Evolutionary conservation across 805 yeast genomes (phyloP).

Genomic region (Saturnispora halmiae): DNA sequence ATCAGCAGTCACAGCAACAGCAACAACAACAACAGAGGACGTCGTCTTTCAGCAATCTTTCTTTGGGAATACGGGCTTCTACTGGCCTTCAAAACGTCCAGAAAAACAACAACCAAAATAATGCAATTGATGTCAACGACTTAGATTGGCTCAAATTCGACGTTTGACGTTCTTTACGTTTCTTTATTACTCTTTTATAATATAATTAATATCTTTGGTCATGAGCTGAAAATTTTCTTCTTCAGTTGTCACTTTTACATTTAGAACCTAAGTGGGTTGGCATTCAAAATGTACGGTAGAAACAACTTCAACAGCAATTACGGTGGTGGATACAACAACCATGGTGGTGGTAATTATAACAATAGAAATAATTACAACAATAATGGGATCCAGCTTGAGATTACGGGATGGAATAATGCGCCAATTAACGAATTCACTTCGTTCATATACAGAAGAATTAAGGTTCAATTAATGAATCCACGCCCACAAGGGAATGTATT

Average conservation of each 20-base stretch:
- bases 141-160: slow-evolving; percentile 31
- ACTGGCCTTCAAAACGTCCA: no score
- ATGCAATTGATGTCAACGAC: slow-evolving; percentile 19
- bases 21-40: background rate
- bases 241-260: background rate
- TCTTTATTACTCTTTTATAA: background rate
- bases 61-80: slow-evolving; percentile 16
- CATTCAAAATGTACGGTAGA: slow-evolving; percentile 6
- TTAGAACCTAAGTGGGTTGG: background rate
- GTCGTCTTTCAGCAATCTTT: slow-evolving; percentile 14
- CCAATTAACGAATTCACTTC: slow-evolving; percentile 54
- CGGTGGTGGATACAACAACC: background rate
- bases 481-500: slow-evolving; percentile 43
- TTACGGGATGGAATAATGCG: slow-evolving; percentile 79
- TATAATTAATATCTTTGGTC: background rate
- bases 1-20: slow-evolving; percentile 2
- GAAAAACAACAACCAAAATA: background rate
- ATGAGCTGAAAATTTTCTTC: background rate
- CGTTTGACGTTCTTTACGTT: slow-evolving; percentile 14
- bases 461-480: slow-evolving; percentile 45
- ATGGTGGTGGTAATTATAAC: no score
- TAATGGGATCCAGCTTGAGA: slow-evolving; percentile 40
- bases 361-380: no score
- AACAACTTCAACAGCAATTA: slow-evolving; percentile 7
- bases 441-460: slow-evolving; percentile 62